These are phyloP conservation scores for Stephania cephalantha DNA, from an alignment of 164 flowering plant genomes.

Conservation along the genomic window DNA sequence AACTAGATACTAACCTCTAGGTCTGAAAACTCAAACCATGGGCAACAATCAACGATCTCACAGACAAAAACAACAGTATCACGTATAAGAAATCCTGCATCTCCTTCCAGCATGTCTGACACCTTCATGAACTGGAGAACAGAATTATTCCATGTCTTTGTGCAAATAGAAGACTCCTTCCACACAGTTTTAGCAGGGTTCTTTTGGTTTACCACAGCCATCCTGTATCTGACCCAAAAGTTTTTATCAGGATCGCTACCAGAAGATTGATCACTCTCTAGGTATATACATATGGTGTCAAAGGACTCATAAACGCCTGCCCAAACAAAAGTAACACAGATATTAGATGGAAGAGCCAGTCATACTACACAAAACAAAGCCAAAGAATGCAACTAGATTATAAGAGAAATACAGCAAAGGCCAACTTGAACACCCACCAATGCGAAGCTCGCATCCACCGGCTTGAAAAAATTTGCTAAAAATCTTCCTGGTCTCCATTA, in stretches of 20 bases:
- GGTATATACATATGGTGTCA: constrained; percentile 92
- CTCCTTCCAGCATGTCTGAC: constrained; percentile 95
- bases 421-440: constrained; percentile 48
- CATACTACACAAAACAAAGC: constrained; percentile 7
- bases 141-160: constrained; percentile 99
- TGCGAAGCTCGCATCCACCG: constrained; percentile 98
- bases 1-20: constrained; percentile 61
- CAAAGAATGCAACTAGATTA: constrained; percentile 1
- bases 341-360: background rate
- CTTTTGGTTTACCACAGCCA: constrained; percentile 92
- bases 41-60: constrained; percentile 97
- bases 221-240: constrained; percentile 93
- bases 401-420: background rate
- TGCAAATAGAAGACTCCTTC: constrained; percentile 98
- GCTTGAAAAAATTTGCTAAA: constrained; percentile 97
- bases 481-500: constrained; percentile 94
- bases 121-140: constrained; percentile 99
- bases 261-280: constrained; percentile 94
- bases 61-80: constrained; percentile 96
- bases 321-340: constrained; percentile 12
- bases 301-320: constrained; percentile 92
- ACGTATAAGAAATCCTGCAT: constrained; percentile 93
- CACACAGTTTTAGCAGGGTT: constrained; percentile 84
- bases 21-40: constrained; percentile 98
- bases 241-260: constrained; percentile 91